Base-by-base conservation (phyloP, 148 eudicot species). In the Vaccinium myrtillus region DNA sequence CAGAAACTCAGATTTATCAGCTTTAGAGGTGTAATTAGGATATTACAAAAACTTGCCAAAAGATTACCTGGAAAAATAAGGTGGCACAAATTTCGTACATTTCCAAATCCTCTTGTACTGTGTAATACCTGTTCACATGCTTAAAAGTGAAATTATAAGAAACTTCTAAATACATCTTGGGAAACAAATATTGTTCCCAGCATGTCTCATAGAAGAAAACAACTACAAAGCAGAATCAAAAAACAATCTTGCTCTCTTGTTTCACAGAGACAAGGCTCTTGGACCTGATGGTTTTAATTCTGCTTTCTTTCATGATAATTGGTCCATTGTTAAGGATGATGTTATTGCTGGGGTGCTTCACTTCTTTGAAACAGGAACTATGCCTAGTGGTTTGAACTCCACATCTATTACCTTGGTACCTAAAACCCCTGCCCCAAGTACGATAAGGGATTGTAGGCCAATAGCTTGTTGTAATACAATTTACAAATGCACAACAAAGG, bases 21-120 rank as follows among this genome's bases (percentile, higher is more conserved):
- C 48, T 78, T 55, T 59, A 9, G 54, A n/a, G 8, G 81, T 51
- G 4, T 80, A 25, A 48, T 30, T 75, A 63, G 36, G 27, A 81
- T 5, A 79, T 65, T 8, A 82, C 83, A 54, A 56, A 85, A 54
- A 56, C 18, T 48, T 73, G 81, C 25, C 51, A 70, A 36, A 48
- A 79, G 54, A 39, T 78, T 86, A 91, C 93, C 93, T 19, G 87
- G 53, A 0, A 65, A 81, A 39, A 84, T 71, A 50, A 89, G 87
- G 80, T 85, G 89, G 83, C 84, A 81, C 54, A 87, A 80, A 78
- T 78, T 83, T 30, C 89, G 84, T 63, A 51, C 88, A 83, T 88
- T 81, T n/a, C 87, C 85, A 76, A 75, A 36, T 54, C 88, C 85
- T 67, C 88, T 80, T 9, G 87, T 30, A 30, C 36, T 56, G 65